phyloP scores from a whole-genome alignment of 768 basidiomycete genomes.

The Sporobolomyces phaffii region DNA sequence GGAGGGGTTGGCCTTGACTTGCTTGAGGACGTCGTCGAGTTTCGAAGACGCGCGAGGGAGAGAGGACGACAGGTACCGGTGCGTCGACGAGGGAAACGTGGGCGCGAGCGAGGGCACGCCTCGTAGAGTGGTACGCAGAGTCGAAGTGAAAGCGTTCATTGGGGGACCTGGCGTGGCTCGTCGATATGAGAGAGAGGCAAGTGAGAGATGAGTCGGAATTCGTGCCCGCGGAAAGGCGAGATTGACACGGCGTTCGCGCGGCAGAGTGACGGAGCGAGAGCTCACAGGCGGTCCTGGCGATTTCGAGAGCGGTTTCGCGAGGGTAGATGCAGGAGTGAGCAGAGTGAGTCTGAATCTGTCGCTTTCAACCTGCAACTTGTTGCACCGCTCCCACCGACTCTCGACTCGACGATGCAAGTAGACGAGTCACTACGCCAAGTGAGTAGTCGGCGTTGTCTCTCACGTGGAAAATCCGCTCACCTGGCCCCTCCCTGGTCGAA shows the following conservation, averaged over 20 bases:
- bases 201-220: too few relatives aligned
- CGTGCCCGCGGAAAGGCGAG: background rate
- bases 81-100: background rate
- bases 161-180: too few relatives aligned
- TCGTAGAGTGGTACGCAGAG: background rate
- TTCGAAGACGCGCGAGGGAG: background rate
- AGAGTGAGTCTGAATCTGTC: too few relatives aligned
- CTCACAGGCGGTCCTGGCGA: too few relatives aligned
- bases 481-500: background rate
- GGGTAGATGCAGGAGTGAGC: background rate
- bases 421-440: slow-evolving; percentile 32
- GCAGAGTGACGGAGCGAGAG: too few relatives aligned
- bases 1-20: too few relatives aligned
- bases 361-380: too few relatives aligned
- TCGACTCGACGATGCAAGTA: slow-evolving; percentile 6
- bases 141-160: slow-evolving; percentile 20
- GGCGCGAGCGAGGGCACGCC: background rate
- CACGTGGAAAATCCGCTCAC: background rate
- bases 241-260: too few relatives aligned
- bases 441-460: background rate
- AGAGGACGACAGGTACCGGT: background rate
- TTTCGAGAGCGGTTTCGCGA: background rate
- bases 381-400: too few relatives aligned
- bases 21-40: slow-evolving; percentile 10
- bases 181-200: too few relatives aligned